phyloP scores from a whole-genome alignment of 495 filamentous ascomycete species.

The Penicillium desertorum region DNA sequence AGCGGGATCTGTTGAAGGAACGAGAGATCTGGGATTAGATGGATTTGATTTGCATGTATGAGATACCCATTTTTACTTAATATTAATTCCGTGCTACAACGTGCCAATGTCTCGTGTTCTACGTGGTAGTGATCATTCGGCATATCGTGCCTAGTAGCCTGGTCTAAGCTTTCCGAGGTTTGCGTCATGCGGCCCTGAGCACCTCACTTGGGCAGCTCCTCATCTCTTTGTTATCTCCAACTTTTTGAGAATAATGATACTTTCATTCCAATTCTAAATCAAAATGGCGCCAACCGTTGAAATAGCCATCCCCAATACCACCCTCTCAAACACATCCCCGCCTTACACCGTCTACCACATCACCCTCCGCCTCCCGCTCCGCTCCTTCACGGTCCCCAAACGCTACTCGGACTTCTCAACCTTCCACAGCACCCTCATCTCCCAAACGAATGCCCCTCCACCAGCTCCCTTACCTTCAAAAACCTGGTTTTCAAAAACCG shows the following conservation, averaged over 20 bases:
- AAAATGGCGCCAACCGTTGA: conserved; percentile 74
- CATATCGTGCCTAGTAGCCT: background rate
- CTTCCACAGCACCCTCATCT: conserved; percentile 68
- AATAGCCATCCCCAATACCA: conserved; percentile 78
- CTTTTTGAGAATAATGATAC: conserved; percentile 3
- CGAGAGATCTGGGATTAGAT: conserved; percentile 51
- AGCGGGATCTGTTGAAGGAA: conserved; percentile 78
- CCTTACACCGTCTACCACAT: conserved; percentile 93
- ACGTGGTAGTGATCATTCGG: conserved; percentile 5
- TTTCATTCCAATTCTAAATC: conserved; percentile 3
- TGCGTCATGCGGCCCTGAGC: conserved; percentile 18
- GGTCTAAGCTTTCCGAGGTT: conserved; percentile 11
- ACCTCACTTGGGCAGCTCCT: conserved; percentile 1
- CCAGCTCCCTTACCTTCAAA: conserved; percentile 73
- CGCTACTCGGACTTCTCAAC: conserved; percentile 90
- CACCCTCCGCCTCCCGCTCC: conserved; percentile 79
- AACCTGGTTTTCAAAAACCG: conserved; percentile 81
- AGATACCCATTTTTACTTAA: conserved; percentile 22
- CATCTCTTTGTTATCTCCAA: conserved; percentile 3
- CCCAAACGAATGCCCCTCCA: conserved; percentile 59
- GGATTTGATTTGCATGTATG: conserved; percentile 2
- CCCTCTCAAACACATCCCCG: conserved; percentile 60
- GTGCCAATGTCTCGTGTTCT: conserved; percentile 2
- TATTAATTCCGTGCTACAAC: background rate
- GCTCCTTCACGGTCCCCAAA: conserved; percentile 83